Conservation (phyloP, 768 basidiomycete genomes). For the Leucocoprinus sp. region DNA sequence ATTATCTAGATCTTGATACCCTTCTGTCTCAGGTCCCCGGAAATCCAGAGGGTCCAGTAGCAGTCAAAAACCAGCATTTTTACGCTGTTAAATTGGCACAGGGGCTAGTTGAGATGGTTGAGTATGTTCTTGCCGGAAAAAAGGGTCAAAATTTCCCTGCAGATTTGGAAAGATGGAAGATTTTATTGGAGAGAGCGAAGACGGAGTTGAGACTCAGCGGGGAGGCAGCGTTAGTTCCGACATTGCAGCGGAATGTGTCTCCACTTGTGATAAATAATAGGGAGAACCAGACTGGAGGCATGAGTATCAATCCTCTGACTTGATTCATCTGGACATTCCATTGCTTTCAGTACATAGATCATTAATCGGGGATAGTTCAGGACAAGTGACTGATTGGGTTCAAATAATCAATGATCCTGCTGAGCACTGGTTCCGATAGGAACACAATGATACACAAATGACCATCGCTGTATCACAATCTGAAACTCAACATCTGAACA, state of each 20-base stretch:
- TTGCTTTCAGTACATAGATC: too few species aligned
- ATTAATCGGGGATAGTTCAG: too few species aligned
- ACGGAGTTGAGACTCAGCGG: conserved; percentile 4
- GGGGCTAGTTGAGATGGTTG: conserved; percentile 33
- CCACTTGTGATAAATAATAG: background rate
- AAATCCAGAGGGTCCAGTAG: conserved; percentile 21
- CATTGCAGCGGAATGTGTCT: background rate
- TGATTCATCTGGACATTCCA: too few species aligned
- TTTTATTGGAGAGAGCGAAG: conserved; percentile 15
- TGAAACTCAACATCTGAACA: too few species aligned
- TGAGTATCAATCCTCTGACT: too few species aligned
- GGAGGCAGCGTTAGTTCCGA: conserved; percentile 9
- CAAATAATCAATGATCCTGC: too few species aligned
- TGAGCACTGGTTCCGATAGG: too few species aligned
- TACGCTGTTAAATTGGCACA: conserved; percentile 41
- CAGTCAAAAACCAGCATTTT: conserved; percentile 29
- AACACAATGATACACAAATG: too few species aligned
- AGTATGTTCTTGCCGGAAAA: conserved; percentile 22
- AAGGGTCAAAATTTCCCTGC: conserved; percentile 16
- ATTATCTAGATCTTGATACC: conserved; percentile 33
- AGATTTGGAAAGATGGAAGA: conserved; percentile 23
- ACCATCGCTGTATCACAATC: too few species aligned
- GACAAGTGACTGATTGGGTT: too few species aligned
- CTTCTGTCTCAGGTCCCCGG: conserved; percentile 23
- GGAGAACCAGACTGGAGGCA: too few species aligned